Evolutionary conservation across 2,329 filamentous ascomycete genomes (phyloP).

Genomic region (Fonsecaea erecta): DNA sequence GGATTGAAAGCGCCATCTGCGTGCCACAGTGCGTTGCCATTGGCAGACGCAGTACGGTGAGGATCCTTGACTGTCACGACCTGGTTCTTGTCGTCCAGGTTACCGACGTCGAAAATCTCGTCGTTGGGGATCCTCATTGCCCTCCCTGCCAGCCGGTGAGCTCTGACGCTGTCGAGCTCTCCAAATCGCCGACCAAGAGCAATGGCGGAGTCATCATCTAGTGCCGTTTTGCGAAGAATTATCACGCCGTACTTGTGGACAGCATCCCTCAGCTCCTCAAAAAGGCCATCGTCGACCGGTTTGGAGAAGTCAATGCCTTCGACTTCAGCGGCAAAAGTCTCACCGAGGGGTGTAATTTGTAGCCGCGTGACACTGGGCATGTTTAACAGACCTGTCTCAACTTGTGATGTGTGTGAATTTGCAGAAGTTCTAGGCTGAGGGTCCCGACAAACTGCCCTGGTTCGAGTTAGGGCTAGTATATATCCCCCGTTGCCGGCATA

Average conservation of each 20-base stretch:
- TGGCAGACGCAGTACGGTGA: constrained; percentile 1
- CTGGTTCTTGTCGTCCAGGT: constrained; percentile 9
- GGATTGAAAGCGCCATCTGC: constrained; percentile 8
- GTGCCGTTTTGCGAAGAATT: background rate
- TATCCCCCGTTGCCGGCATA: background rate
- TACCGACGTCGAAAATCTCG: constrained; percentile 19
- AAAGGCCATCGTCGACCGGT: background rate
- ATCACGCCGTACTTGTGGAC: constrained; percentile 4
- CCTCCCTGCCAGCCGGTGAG: constrained; percentile 1
- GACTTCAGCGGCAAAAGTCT: constrained; percentile 6
- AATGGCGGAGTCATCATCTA: constrained; percentile 2
- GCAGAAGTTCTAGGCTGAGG: background rate
- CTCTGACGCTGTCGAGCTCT: constrained; percentile 4
- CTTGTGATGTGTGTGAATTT: background rate
- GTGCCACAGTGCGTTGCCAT: constrained; percentile 16
- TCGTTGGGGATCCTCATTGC: constrained; percentile 2
- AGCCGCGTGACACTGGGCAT: constrained; percentile 14
- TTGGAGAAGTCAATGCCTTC: constrained; percentile 15
- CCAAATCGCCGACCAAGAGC: constrained; percentile 10
- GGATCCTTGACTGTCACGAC: constrained; percentile 4
- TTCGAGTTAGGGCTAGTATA: background rate
- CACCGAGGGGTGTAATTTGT: constrained; percentile 6
- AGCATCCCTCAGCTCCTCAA: background rate
- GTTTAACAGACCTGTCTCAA: background rate
- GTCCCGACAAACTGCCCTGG: background rate